Conservation (phyloP, 148 eudicot species). For the Amaranthus cruentus region DNA sequence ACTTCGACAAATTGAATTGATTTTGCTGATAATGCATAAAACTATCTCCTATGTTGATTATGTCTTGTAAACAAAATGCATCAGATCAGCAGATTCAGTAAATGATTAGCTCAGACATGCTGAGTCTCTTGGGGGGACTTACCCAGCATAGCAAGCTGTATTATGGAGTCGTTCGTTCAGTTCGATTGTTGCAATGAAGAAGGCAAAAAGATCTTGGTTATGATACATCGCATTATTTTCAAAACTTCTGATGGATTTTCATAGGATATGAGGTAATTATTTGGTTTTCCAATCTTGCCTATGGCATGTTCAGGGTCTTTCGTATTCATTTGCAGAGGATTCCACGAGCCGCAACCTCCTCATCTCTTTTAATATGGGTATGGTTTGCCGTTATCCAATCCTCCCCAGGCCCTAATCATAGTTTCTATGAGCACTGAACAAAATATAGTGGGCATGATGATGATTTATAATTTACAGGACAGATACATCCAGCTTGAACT, state of each 20-base stretch:
- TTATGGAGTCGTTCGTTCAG: background rate
- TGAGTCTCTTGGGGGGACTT: too few relatives aligned
- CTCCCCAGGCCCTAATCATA: too few relatives aligned
- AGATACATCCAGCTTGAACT: background rate
- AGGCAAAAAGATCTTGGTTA: background rate
- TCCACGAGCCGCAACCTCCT: too few relatives aligned
- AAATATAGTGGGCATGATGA: too few relatives aligned
- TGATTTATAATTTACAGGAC: too few relatives aligned
- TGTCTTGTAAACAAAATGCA: constrained; percentile 2
- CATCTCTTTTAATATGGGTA: too few relatives aligned
- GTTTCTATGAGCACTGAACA: too few relatives aligned
- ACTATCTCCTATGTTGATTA: background rate
- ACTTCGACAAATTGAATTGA: background rate
- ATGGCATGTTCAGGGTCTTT: too few relatives aligned
- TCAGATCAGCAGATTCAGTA: background rate
- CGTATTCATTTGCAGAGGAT: too few relatives aligned
- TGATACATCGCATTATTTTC: background rate
- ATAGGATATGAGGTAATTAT: background rate
- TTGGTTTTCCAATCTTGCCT: background rate
- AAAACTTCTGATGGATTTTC: background rate
- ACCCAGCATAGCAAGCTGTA: too few relatives aligned
- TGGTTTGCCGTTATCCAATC: too few relatives aligned
- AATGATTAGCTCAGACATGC: too few relatives aligned
- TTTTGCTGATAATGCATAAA: background rate
- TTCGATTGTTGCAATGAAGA: background rate